phyloP scores from a whole-genome alignment of 2,329 filamentous ascomycete genomes.

The Talaromyces sp. region DNA sequence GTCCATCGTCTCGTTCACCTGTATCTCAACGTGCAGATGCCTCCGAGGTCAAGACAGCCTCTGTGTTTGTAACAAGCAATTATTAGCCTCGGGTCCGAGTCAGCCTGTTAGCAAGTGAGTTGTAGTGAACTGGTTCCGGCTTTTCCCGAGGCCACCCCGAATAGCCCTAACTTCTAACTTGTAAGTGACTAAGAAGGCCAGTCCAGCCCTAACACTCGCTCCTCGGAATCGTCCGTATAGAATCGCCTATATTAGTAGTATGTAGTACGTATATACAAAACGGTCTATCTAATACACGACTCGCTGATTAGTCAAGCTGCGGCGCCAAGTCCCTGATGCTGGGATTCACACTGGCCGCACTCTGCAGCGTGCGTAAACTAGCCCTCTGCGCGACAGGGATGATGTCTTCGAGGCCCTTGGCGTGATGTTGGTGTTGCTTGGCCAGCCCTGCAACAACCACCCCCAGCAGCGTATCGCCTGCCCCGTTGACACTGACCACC shows the following conservation, averaged over 20 bases:
- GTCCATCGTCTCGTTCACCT: not conserved
- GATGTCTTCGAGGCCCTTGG: slow-evolving; percentile 54
- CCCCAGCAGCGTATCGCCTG: slow-evolving; percentile 87
- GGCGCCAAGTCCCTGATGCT: slow-evolving; percentile 17
- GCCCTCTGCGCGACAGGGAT: slow-evolving; percentile 77
- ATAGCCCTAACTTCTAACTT: too few relatives aligned
- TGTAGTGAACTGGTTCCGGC: not conserved
- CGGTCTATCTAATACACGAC: not conserved
- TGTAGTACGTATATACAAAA: not conserved
- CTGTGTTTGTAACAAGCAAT: too few relatives aligned
- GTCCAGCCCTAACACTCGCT: not conserved
- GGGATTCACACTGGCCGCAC: slow-evolving; percentile 60
- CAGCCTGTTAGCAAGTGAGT: too few relatives aligned
- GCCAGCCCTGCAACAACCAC: slow-evolving; percentile 74
- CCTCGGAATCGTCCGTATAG: not conserved
- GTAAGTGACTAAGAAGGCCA: not conserved
- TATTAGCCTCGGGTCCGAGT: not conserved
- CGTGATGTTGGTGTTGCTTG: slow-evolving; percentile 32
- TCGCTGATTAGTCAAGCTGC: not conserved
- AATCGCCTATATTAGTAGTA: not conserved
- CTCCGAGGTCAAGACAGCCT: not conserved
- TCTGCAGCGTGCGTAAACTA: slow-evolving; percentile 71
- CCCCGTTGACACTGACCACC: slow-evolving; percentile 85
- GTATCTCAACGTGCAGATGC: not conserved
- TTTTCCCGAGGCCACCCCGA: not conserved